Conservation (phyloP, 139 green algal species). For the Volvox africanus region DNA sequence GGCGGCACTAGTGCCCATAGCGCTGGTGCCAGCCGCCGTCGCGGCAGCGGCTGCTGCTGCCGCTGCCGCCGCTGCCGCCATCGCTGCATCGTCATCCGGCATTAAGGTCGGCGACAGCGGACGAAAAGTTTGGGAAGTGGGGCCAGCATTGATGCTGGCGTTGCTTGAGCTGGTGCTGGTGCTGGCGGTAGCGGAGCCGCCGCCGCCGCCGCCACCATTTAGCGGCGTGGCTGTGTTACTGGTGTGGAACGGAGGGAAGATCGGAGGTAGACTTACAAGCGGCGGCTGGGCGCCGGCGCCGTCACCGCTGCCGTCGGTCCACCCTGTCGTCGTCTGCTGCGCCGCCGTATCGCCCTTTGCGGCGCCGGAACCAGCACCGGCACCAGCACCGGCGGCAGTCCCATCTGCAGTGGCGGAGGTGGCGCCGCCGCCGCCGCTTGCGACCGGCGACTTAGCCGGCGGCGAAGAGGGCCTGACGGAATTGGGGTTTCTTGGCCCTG, state of each 20-base stretch:
- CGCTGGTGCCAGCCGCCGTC: not conserved
- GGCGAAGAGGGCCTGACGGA: not conserved
- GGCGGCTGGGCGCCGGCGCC: not conserved
- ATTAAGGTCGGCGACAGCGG: not conserved
- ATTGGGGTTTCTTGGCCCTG: not conserved
- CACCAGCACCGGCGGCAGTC: not conserved
- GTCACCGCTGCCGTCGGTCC: not conserved
- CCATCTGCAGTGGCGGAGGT: not conserved
- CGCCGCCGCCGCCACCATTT: not conserved
- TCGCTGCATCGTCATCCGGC: not conserved
- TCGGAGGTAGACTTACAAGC: not conserved
- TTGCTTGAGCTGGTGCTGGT: not conserved
- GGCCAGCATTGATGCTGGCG: not conserved
- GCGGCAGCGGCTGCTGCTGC: not conserved
- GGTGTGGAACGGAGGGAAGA: not conserved
- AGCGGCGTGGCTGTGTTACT: not conserved
- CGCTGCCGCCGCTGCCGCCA: not conserved
- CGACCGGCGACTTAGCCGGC: not conserved
- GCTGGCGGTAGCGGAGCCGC: not conserved
- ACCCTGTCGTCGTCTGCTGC: not conserved
- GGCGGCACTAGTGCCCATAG: not conserved
- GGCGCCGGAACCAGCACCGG: not conserved
- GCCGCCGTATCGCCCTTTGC: not conserved
- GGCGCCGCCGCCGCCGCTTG: not conserved
- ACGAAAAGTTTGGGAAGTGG: not conserved